Evolutionary conservation across 1,284 basidiomycete species (phyloP), one percentile per base, ranked within the genome.

Genomic region (Porodaedalea pini): DNA sequence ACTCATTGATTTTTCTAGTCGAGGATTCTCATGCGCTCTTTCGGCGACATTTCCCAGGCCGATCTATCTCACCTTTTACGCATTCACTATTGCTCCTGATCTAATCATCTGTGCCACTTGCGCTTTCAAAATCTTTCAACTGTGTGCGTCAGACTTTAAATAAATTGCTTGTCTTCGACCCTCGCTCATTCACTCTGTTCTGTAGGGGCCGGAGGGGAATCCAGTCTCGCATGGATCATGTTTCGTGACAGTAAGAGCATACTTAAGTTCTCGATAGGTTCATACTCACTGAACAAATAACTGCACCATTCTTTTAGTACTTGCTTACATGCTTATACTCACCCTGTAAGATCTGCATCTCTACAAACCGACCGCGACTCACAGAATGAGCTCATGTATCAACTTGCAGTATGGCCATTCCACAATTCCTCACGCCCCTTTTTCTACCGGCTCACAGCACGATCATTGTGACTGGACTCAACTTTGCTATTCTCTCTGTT

Each of bases 181-280:
- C 17, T 41, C 8, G n/a, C 17, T 15, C 13, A 19, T 17, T 19
- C 21, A 13, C n/a, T 37, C 21, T 19, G 17, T 2, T 3, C 21
- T 41, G 21, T 36, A 51, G 49, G 32, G 32, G 7, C 37, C 6
- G 31, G 32, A n/a, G 49, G 49, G 17, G 34, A 34, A 17, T 51
- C 49, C 5, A 51, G 21, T 21, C 37, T 51, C 13, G 49, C 49
- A 15, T 32, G 25, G 49, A 39, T 51, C 3, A 39, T 51, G 5
- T 21, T 51, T 25, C n/a, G 37, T 17, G 49, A 51, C 15, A 32
- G 49, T 51, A 25, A 51, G 49, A 21, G n/a, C n/a, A n/a, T n/a
- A n/a, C n/a, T n/a, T n/a, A n/a, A n/a, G n/a, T n/a, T n/a, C n/a
- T 41, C 40, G 17, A n/a, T 13, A 41, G n/a, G 17, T 15, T 2